Conservation (phyloP, 208 protist species). For the Acanthamoeba castellanii region DNA sequence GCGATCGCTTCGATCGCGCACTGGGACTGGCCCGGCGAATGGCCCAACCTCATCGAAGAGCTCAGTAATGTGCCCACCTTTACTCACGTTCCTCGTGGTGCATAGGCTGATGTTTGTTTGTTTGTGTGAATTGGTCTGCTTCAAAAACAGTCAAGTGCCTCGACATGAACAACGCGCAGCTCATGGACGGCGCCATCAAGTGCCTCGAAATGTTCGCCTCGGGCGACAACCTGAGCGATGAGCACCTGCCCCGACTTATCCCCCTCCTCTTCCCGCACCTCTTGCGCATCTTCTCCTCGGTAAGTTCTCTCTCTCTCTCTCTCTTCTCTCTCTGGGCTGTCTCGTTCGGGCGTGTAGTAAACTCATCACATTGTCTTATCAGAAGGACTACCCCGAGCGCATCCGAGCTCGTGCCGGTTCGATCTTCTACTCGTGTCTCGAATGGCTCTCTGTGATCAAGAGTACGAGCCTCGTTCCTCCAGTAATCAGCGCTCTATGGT, state of each 20-base stretch:
- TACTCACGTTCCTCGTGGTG: background rate
- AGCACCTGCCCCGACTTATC: slow-evolving; percentile 67
- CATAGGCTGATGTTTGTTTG: background rate
- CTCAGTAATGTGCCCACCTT: background rate
- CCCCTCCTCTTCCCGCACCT: slow-evolving; percentile 49
- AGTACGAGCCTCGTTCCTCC: background rate
- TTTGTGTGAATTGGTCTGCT: background rate
- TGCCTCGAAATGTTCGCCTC: slow-evolving; percentile 73
- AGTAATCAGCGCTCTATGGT: background rate
- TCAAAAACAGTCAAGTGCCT: slow-evolving; percentile 32
- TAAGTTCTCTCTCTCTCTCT: background rate
- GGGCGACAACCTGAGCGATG: slow-evolving; percentile 67
- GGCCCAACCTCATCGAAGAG: slow-evolving; percentile 74
- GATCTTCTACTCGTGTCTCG: slow-evolving; percentile 49
- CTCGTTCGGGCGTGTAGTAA: background rate
- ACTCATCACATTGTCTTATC: background rate
- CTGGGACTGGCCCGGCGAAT: slow-evolving; percentile 78
- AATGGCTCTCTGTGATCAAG: slow-evolving; percentile 38
- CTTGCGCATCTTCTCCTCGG: slow-evolving; percentile 52
- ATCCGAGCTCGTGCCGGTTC: slow-evolving; percentile 20
- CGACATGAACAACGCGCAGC: background rate
- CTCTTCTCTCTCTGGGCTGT: background rate
- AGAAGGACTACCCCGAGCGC: slow-evolving; percentile 46
- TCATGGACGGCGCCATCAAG: slow-evolving; percentile 51
- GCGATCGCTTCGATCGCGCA: slow-evolving; percentile 77